These are phyloP conservation scores for Camelina hispida DNA, from an alignment of 345 rosid genomes.

Conservation along the genomic window DNA sequence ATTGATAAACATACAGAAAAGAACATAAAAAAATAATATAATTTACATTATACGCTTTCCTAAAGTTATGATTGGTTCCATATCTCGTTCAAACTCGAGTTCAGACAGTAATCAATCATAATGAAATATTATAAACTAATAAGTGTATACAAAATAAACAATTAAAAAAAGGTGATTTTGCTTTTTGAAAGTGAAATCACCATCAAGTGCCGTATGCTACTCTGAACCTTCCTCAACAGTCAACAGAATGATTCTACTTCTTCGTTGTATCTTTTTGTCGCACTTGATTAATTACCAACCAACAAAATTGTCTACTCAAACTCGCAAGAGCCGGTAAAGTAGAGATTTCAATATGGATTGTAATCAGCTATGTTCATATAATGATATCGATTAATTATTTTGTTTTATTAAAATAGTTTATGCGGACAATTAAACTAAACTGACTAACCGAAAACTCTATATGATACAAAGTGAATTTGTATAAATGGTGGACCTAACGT, in stretches of 20 bases:
- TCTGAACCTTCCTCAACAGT: neutral
- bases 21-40: no score
- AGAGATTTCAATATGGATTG: conserved; percentile 11
- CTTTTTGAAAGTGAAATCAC: conserved; percentile 24
- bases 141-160: neutral
- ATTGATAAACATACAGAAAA: neutral
- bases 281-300: neutral
- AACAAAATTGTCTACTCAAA: neutral
- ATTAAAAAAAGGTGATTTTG: neutral
- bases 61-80: conserved; percentile 15
- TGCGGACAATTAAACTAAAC: no score
- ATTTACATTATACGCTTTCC: neutral
- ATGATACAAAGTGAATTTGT: neutral
- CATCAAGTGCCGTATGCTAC: conserved; percentile 15
- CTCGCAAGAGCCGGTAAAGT: conserved; percentile 10
- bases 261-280: neutral
- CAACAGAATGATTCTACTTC: neutral
- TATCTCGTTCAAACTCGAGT: neutral
- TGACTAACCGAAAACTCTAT: no score
- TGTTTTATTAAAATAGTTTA: no score
- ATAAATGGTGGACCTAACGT: neutral
- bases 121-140: neutral
- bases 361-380: neutral
- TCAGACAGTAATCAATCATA: neutral
- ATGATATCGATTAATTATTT: neutral